Percentiles rank a stretch among this genome's conserved stretches.
phyloP scores from a whole-genome alignment of 2,329 filamentous ascomycete genomes.

The Didymella keratinophila region DNA sequence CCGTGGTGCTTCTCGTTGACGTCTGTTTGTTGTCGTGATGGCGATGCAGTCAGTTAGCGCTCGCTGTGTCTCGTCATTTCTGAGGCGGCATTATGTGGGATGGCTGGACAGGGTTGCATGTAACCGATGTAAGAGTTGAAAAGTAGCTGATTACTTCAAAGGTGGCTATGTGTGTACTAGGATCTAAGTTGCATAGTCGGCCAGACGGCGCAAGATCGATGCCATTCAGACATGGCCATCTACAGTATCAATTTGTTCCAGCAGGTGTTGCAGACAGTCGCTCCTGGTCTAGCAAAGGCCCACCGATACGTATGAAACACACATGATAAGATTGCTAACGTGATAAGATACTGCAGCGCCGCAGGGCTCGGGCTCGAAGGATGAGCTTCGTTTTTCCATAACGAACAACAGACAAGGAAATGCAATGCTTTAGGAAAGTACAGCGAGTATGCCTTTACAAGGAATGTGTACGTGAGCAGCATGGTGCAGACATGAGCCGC shows the following conservation, averaged over 20 bases:
- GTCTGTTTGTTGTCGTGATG: not conserved
- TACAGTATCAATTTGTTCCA: constrained; percentile 11
- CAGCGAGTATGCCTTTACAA: constrained; percentile 6
- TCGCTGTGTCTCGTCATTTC: not conserved
- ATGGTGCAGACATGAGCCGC: constrained; percentile 6
- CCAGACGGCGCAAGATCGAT: not conserved
- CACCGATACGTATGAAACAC: constrained; percentile 1
- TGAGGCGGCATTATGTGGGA: too few species aligned
- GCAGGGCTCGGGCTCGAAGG: not conserved
- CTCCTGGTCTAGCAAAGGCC: constrained; percentile 6
- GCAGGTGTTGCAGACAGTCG: constrained; percentile 18
- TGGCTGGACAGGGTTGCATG: not conserved
- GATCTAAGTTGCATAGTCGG: not conserved
- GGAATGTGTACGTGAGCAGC: constrained; percentile 11
- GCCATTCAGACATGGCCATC: not conserved
- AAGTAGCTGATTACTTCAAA: constrained; percentile 2
- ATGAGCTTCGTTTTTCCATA: constrained; percentile 8
- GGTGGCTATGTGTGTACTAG: constrained; percentile 1
- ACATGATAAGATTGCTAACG: not conserved
- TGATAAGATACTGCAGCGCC: constrained; percentile 9
- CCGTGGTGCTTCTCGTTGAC: not conserved
- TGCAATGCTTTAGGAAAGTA: constrained; percentile 11
- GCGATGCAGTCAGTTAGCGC: too few species aligned
- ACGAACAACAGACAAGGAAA: constrained; percentile 2
- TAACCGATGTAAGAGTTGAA: not conserved